These are phyloP conservation scores for Dryas integrifolia DNA, from an alignment of 331 rosid genomes.

Conservation along the genomic window DNA sequence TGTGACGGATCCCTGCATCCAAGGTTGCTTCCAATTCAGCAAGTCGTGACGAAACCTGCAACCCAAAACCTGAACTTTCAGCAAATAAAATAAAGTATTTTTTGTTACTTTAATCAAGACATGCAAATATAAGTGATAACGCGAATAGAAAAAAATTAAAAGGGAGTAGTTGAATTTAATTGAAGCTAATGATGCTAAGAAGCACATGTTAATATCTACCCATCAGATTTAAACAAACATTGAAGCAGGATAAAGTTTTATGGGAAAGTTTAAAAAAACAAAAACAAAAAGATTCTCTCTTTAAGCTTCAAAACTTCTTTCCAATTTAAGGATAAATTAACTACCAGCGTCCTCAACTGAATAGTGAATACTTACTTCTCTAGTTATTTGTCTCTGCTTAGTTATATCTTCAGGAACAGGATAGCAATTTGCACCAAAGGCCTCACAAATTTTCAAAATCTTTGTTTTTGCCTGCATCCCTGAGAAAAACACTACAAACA, in stretches of 20 bases:
- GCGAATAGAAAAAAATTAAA: neutral
- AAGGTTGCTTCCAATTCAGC: constrained; percentile 83
- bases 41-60: constrained; percentile 86
- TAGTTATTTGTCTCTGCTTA: constrained; percentile 83
- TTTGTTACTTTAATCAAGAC: neutral
- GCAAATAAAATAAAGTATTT: neutral
- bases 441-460: constrained; percentile 93
- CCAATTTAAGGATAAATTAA: constrained; percentile 3
- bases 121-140: neutral
- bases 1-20: constrained; percentile 88
- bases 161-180: neutral
- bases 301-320: neutral
- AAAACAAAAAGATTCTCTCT: neutral
- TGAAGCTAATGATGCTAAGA: neutral
- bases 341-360: constrained; percentile 12
- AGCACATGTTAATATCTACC: neutral
- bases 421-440: constrained; percentile 95
- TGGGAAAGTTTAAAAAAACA: neutral
- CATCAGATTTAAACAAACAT: neutral
- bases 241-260: neutral
- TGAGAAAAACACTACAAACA: constrained; percentile 92
- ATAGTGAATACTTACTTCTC: constrained; percentile 62
- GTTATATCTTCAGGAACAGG: constrained; percentile 95
- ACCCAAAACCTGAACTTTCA: constrained; percentile 23
- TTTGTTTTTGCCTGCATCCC: constrained; percentile 94